Base-by-base conservation (phyloP, 331 rosid species). In the Stylosanthes scabra region DNA sequence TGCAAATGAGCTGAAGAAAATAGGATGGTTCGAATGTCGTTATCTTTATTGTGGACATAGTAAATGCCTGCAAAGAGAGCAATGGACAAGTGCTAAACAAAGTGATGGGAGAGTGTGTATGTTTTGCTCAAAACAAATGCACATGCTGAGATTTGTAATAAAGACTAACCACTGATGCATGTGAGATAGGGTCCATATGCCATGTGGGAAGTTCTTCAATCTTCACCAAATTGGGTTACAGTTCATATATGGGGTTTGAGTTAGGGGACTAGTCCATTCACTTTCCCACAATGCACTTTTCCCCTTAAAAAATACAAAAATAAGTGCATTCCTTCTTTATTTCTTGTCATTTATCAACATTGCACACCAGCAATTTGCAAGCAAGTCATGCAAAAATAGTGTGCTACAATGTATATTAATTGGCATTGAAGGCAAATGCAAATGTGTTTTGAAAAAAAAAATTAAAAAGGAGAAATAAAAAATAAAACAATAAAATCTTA, bases 101-200 rank as follows among this genome's bases (percentile, higher is more conserved):
- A 31, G 37, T 31, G 37, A n/a, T n/a, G n/a, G n/a, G n/a, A n/a
- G n/a, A n/a, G n/a, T n/a, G n/a, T n/a, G n/a, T n/a, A n/a, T 31
- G 37, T 31, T 63, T 68, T 51, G 71, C 70, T 65, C 25, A 69
- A 63, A 31, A 31, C 37, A 31, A 31, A 31, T 71, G 84, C 82
- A 74, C 85, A 80, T 74, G 91, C 66, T 41, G 58, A 62, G 82
- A 80, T 80, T 71, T 71, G 31, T 68, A 63, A 58, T 75, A 58
- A 68, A 72, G 77, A 67, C 68, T 56, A 50, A 68, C 51, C 20
- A 11, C 59, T 55, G 72, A 9, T 29, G 71, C 90, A 90, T 83
- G 92, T 87, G 96, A 80, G 78, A 67, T 61, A 71, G 88, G 92
- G 34, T 83, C 92, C 90, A 80, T 78, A 1, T 58, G 25, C 73